Percentiles rank a stretch among this genome's conserved stretches.
Conservation (phyloP, 164 flowering plant species). For the Magnolia officinalis region DNA sequence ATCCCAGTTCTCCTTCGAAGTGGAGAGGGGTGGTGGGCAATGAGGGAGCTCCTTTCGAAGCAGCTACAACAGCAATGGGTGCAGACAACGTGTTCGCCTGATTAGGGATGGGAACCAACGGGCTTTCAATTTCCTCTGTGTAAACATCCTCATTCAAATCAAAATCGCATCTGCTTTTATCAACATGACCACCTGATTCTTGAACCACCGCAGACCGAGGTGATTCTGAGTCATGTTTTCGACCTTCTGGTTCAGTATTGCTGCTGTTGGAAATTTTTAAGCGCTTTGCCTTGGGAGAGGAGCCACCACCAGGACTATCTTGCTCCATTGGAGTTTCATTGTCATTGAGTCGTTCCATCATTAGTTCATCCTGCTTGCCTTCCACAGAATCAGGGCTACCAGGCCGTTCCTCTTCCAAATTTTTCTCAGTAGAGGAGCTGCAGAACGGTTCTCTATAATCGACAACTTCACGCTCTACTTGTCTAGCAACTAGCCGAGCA, state of each 20-base stretch:
- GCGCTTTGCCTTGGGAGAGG: slow-evolving; percentile 25
- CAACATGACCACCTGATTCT: slow-evolving; percentile 33
- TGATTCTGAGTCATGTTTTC: slow-evolving; percentile 31
- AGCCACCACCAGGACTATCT: slow-evolving; percentile 27
- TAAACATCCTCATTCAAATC: slow-evolving; percentile 62
- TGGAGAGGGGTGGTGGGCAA: slow-evolving; percentile 50
- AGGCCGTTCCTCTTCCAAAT: slow-evolving; percentile 39
- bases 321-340: slow-evolving; percentile 26
- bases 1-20: slow-evolving; percentile 71
- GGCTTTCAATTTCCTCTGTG: slow-evolving; percentile 48
- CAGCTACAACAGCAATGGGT: slow-evolving; percentile 51
- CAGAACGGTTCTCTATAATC: slow-evolving; percentile 49
- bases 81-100: slow-evolving; percentile 31
- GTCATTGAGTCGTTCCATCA: slow-evolving; percentile 16
- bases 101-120: slow-evolving; percentile 1
- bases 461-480: slow-evolving; percentile 65
- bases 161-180: slow-evolving; percentile 40
- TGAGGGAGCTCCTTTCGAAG: slow-evolving; percentile 56
- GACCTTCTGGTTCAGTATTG: slow-evolving; percentile 26
- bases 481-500: slow-evolving; percentile 76
- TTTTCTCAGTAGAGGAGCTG: slow-evolving; percentile 57
- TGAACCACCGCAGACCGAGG: slow-evolving; percentile 46
- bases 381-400: slow-evolving; percentile 55
- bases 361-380: slow-evolving; percentile 29
- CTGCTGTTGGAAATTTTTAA: slow-evolving; percentile 19